Percentiles rank a stretch among this genome's conserved stretches.
Conservation (phyloP, 2,329 filamentous ascomycete species). For the Volutella citrinella region DNA sequence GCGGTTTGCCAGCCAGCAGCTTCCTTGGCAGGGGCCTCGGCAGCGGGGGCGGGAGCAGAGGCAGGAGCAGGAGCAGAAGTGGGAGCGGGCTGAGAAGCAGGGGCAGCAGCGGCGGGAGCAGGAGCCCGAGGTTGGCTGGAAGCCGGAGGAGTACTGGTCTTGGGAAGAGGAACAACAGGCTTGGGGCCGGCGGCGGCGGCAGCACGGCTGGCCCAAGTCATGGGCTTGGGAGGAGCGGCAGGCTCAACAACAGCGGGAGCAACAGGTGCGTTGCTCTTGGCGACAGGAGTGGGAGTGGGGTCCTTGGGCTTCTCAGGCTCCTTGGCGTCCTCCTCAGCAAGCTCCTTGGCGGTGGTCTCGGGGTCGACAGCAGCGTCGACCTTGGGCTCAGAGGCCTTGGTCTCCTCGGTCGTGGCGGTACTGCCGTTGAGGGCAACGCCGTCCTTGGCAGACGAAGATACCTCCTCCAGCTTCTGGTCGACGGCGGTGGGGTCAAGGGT, state of each 20-base stretch:
- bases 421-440: conserved; percentile 31
- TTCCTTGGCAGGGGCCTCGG: conserved; percentile 50
- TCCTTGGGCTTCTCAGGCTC: conserved; percentile 66
- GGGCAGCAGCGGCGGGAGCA: conserved; percentile 40
- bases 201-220: conserved; percentile 72
- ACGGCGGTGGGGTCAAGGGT: conserved; percentile 51
- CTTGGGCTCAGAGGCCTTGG: conserved; percentile 38
- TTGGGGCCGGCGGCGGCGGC: conserved; percentile 57
- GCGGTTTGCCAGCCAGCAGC: conserved; percentile 76
- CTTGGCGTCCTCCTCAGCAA: conserved; percentile 54
- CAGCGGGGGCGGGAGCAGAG: conserved; percentile 37
- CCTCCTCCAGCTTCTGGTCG: conserved; percentile 75
- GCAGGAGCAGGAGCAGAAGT: conserved; percentile 37
- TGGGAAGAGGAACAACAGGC: conserved; percentile 53
- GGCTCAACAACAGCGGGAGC: conserved; percentile 43
- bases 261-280: conserved; percentile 24
- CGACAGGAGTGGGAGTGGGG: conserved; percentile 52
- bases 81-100: conserved; percentile 34
- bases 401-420: conserved; percentile 32
- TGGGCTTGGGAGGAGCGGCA: conserved; percentile 52
- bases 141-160: conserved; percentile 54
- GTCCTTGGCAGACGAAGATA: conserved; percentile 35
- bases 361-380: conserved; percentile 36
- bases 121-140: conserved; percentile 48
- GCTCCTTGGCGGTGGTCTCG: conserved; percentile 50